Conservation (phyloP, 345 rosid genomes). For the Raphanus sativus region DNA sequence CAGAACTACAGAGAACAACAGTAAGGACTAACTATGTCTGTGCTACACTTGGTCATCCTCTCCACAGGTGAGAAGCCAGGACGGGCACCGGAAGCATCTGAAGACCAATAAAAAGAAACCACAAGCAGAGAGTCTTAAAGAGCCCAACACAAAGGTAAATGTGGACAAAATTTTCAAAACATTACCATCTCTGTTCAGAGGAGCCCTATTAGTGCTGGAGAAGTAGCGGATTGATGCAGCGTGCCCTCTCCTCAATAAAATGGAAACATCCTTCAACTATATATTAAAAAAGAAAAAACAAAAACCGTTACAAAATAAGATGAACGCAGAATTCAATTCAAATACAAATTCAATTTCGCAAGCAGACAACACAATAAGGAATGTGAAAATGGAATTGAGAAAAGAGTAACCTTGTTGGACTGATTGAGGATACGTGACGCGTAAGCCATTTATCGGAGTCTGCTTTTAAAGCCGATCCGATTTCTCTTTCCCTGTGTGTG, state of each 20-base stretch:
- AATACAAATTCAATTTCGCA: not conserved
- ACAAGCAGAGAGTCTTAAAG: conserved; percentile 14
- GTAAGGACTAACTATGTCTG: conserved; percentile 49
- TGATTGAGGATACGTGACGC: conserved; percentile 61
- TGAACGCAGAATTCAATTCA: not conserved
- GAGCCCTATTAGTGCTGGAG: conserved; percentile 45
- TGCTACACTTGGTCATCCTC: conserved; percentile 41
- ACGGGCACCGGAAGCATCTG: conserved; percentile 51
- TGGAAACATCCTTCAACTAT: conserved; percentile 63
- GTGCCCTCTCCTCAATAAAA: conserved; percentile 50
- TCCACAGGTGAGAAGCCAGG: conserved; percentile 42
- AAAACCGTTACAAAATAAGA: not conserved
- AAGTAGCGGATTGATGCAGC: conserved; percentile 54
- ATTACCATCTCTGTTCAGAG: conserved; percentile 56
- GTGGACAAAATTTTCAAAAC: not conserved
- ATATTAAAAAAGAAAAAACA: not conserved
- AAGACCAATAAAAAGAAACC: conserved; percentile 29
- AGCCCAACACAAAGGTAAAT: not conserved
- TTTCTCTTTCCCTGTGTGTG: not conserved
- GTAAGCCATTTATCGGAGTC: conserved; percentile 51
- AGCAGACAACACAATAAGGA: not conserved
- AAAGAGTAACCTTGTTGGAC: conserved; percentile 50
- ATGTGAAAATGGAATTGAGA: conserved; percentile 5
- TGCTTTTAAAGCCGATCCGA: conserved; percentile 31
- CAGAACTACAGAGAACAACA: not conserved